A percentile compares a stretch with the other conserved stretches of the same genome.
phyloP scores from a whole-genome alignment of 257 asterid genomes.

The Henckelia pumila region DNA sequence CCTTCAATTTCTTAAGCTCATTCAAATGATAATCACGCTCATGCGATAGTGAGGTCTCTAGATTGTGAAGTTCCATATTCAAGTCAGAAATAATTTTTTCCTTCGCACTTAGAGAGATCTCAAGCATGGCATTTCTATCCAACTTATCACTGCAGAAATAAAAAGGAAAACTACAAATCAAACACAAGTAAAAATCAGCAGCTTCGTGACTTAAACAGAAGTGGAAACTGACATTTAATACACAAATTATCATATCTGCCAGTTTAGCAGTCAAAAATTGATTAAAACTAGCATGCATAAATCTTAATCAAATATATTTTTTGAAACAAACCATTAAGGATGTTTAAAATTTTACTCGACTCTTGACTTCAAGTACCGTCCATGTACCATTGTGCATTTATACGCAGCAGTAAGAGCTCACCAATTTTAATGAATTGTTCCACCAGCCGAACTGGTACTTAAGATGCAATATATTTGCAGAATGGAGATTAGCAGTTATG shows the following conservation, averaged over 20 bases:
- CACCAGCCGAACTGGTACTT: not conserved
- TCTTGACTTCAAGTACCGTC: not conserved
- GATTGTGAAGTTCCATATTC: conserved; percentile 85
- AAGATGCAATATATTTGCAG: not conserved
- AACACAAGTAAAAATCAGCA: conserved; percentile 11
- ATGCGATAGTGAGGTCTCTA: conserved; percentile 75
- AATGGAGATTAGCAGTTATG: conserved; percentile 15
- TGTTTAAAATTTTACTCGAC: no score
- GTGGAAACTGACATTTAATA: no score
- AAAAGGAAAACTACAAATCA: conserved; percentile 14
- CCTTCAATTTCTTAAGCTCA: conserved; percentile 86
- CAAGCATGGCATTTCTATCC: conserved; percentile 75
- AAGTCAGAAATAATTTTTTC: conserved; percentile 90
- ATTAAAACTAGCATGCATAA: no score
- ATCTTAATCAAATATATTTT: no score
- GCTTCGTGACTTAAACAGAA: no score
- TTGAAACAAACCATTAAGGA: no score
- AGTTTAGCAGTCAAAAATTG: no score
- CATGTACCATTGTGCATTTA: no score
- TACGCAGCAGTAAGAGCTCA: not conserved
- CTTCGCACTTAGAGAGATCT: conserved; percentile 84
- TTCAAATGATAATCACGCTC: conserved; percentile 76
- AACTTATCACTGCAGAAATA: conserved; percentile 61
- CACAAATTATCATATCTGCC: no score
- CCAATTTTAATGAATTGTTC: not conserved